Evolutionary conservation across 2,329 filamentous ascomycete species (phyloP), one percentile per base, ranked within the genome.

Genomic region (Ophiostoma perfectum): DNA sequence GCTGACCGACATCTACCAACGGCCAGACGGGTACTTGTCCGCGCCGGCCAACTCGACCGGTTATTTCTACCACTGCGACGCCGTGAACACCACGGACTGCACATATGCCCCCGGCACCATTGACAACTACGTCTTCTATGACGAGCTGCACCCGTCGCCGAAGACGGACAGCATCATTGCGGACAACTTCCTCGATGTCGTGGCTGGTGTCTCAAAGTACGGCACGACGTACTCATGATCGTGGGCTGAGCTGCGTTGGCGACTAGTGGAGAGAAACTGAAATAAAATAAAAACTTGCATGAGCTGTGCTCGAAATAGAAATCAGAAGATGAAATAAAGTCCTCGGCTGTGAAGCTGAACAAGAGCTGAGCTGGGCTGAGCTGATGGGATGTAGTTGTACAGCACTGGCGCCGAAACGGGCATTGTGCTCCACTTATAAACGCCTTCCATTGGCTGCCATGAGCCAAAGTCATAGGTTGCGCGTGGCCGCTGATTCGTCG

Each of bases 91-190:
- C 68, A 5, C 69, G 4, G 70, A 74, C 4, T 86, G 83, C 71
- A 74, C 74, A 4, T 69, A 78, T 68, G 78, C 79, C 49, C 72
- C 77, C 14, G 68, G 80, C 3, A 79, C 80, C 45, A 76, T 80
- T 45, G 84, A 89, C 72, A 87, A 84, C 63, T 93, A 85, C 75
- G 72, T 92, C 75, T 93, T 90, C 89, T 83, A 82, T 73, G 90
- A 94, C 77, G 84, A 88, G 74, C 76, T 93, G 74, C 91, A 94
- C 78, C 89, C 90, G 0, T 88, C 86, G 42, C 82, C 87, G 77
- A 84, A 86, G 77, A 83, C 88, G 7, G 67, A 67, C 64, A 66
- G 49, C 60, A 38, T 71, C 66, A 70, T 72, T 63, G 70, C 68
- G 11, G 18, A 68, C 41, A 16, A 80, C 67, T 82, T 83, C 67